Percentiles rank a stretch among this genome's conserved stretches.
phyloP scores from a whole-genome alignment of 768 basidiomycete species.

The Lentinula lateritia region DNA sequence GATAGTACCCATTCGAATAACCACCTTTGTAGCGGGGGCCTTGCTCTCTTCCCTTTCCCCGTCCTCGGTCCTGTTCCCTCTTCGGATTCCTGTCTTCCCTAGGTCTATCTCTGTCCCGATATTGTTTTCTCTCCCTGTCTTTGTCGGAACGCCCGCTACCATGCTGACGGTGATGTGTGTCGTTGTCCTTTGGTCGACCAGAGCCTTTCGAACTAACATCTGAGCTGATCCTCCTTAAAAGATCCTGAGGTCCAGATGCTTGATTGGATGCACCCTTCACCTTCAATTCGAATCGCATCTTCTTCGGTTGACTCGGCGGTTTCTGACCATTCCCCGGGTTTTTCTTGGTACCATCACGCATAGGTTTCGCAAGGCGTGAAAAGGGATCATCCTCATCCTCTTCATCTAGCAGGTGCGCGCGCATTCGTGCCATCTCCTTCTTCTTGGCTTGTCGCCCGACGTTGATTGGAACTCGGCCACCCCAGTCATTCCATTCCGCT shows the following conservation, averaged over 20 bases:
- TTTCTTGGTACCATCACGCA: slow-evolving; percentile 7
- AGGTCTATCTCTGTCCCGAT: slow-evolving; percentile 4
- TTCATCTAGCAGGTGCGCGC: slow-evolving; percentile 37
- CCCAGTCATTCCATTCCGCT: slow-evolving; percentile 39
- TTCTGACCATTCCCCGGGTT: neutral
- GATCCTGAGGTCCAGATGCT: neutral
- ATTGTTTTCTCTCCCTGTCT: slow-evolving; percentile 13
- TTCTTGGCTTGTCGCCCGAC: slow-evolving; percentile 63
- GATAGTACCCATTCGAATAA: slow-evolving; percentile 17
- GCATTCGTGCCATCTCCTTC: slow-evolving; percentile 53
- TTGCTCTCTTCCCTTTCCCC: slow-evolving; percentile 15
- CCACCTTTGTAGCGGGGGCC: slow-evolving; percentile 21
- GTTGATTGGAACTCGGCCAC: slow-evolving; percentile 39
- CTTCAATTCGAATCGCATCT: slow-evolving; percentile 18
- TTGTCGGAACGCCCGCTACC: slow-evolving; percentile 14
- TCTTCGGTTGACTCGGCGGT: slow-evolving; percentile 18
- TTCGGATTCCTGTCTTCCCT: slow-evolving; percentile 12
- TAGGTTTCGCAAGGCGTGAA: slow-evolving; percentile 13
- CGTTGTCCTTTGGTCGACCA: slow-evolving; percentile 1
- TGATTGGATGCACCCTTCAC: neutral
- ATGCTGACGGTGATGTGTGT: slow-evolving; percentile 1
- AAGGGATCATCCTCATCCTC: slow-evolving; percentile 71
- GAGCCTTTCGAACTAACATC: neutral
- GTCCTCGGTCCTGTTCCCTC: slow-evolving; percentile 15
- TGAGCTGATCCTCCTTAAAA: neutral